Conservation (phyloP, 1,284 basidiomycete genomes). For the Rhodotorula mucilaginosa region DNA sequence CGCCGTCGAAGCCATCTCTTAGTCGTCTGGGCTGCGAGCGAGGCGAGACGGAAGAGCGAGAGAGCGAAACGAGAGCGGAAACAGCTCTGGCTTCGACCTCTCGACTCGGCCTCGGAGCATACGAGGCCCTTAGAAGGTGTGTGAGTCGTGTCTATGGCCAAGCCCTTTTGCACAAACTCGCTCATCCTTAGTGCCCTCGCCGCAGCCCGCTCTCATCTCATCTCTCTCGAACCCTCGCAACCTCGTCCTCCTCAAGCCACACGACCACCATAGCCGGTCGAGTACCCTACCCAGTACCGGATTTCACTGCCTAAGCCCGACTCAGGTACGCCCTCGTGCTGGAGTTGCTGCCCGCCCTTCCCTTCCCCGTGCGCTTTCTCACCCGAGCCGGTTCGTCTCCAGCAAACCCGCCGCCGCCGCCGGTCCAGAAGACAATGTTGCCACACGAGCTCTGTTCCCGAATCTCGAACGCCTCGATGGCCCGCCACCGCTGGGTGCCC, state of each 20-base stretch:
- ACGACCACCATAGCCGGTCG: no score
- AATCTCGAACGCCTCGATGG: conserved; percentile 82
- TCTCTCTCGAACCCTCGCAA: no score
- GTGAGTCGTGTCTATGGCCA: background rate
- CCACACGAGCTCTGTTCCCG: conserved; percentile 77
- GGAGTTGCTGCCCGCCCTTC: background rate
- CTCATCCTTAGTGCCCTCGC: no score
- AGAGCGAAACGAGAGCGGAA: background rate
- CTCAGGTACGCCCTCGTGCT: no score
- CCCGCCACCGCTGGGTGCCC: conserved; percentile 68
- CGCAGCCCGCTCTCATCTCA: no score
- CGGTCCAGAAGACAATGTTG: conserved; percentile 41
- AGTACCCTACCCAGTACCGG: no score
- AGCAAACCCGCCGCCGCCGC: no score
- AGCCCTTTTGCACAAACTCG: no score
- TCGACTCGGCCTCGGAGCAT: no score
- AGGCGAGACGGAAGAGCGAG: background rate
- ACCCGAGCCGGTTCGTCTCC: background rate
- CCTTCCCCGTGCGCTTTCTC: background rate
- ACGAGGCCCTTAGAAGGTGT: background rate
- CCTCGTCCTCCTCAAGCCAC: no score
- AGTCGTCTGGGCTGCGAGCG: background rate
- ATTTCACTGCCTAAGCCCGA: no score
- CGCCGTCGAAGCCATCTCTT: conserved; percentile 5
- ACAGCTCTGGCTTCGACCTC: no score